These are phyloP conservation scores for Geotrichum citri-aurantii DNA, from an alignment of 1,139 yeast species.

Conservation along the genomic window DNA sequence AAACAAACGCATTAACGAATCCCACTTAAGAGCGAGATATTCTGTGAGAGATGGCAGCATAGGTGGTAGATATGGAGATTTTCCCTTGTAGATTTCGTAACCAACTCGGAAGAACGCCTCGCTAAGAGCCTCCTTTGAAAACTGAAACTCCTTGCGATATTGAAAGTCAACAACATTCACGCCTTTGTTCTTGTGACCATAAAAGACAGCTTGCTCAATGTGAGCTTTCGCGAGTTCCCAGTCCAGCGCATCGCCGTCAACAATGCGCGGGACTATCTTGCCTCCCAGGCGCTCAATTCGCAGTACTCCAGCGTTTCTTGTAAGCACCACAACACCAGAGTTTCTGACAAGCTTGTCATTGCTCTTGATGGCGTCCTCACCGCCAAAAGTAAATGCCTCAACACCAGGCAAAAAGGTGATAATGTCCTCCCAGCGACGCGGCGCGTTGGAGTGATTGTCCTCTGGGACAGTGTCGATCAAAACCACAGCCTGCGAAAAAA, in stretches of 20 bases:
- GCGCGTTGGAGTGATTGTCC: constrained; percentile 28
- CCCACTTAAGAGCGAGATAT: constrained; percentile 42
- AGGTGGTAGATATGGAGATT: constrained; percentile 44
- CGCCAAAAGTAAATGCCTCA: constrained; percentile 56
- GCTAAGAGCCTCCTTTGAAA: constrained; percentile 40
- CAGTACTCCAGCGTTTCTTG: constrained; percentile 58
- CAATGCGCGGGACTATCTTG: constrained; percentile 17
- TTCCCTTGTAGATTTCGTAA: constrained; percentile 50
- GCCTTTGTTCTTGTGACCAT: constrained; percentile 38
- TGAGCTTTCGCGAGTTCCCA: constrained; percentile 52
- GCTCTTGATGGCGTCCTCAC: constrained; percentile 38
- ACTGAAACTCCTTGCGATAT: constrained; percentile 36
- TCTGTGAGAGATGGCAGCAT: constrained; percentile 41
- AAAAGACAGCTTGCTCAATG: constrained; percentile 77
- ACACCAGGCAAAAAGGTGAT: constrained; percentile 52
- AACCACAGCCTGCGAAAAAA: constrained; percentile 56
- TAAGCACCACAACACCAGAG: constrained; percentile 49
- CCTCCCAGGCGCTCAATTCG: constrained; percentile 49
- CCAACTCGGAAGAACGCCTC: constrained; percentile 47
- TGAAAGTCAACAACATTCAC: constrained; percentile 55
- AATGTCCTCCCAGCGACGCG: constrained; percentile 73
- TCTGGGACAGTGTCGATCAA: constrained; percentile 56
- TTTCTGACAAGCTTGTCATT: constrained; percentile 28
- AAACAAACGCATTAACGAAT: constrained; percentile 42
- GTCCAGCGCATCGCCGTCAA: background rate